Percentiles rank a stretch among this genome's conserved stretches.
Evolutionary conservation across 2,329 filamentous ascomycete genomes (phyloP).

Genomic region (Clarireedia homoeocarpa): DNA sequence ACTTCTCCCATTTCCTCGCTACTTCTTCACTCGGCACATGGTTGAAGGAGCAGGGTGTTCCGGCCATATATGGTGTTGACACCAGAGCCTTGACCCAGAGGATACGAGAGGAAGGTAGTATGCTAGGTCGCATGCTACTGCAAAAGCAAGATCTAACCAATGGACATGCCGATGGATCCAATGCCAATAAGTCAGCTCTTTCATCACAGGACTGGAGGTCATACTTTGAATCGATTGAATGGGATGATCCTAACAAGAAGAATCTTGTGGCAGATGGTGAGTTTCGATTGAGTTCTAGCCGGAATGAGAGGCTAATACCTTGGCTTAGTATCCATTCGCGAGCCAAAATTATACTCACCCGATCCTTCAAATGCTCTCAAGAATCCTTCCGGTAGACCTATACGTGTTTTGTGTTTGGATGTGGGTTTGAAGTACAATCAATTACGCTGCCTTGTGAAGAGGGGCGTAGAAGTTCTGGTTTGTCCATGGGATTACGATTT

Average conservation of each 20-base stretch:
- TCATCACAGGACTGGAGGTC: conserved; percentile 36
- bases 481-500: conserved; percentile 97
- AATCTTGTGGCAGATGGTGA: conserved; percentile 94
- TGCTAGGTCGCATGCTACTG: conserved; percentile 84
- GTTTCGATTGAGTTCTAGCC: conserved; percentile 30
- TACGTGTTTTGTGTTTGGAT: conserved; percentile 88
- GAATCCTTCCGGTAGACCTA: conserved; percentile 78
- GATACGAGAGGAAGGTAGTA: conserved; percentile 89
- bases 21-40: conserved; percentile 84
- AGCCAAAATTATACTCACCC: conserved; percentile 79
- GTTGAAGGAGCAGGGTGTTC: conserved; percentile 92
- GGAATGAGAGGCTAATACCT: conserved; percentile 32
- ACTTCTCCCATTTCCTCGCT: conserved; percentile 91
- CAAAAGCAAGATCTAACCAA: conserved; percentile 48
- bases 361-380: conserved; percentile 62
- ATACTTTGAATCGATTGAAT: conserved; percentile 73
- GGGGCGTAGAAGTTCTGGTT: conserved; percentile 88
- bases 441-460: conserved; percentile 80
- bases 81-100: conserved; percentile 90
- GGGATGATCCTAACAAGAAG: conserved; percentile 85
- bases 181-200: conserved; percentile 28
- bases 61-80: conserved; percentile 91
- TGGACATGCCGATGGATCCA: conserved; percentile 33
- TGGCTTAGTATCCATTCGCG: conserved; percentile 72
- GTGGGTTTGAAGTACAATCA: conserved; percentile 99